Percentiles rank a stretch among this genome's conserved stretches.
These are phyloP conservation scores for Grosmannia huntii DNA, from an alignment of 2,329 filamentous ascomycete species.

Conservation along the genomic window DNA sequence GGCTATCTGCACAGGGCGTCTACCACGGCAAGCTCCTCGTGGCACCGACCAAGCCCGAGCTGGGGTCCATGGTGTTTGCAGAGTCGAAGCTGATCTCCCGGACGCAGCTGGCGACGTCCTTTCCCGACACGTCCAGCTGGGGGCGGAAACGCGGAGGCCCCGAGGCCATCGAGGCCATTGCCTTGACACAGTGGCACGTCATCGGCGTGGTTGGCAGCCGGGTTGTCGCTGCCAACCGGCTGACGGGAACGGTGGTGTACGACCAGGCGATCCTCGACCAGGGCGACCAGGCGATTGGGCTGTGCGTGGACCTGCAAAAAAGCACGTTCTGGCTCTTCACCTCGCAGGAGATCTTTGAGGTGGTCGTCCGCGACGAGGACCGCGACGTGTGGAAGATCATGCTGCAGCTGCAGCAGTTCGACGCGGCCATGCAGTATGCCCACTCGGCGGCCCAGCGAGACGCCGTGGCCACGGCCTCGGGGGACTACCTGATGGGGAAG, in stretches of 20 bases:
- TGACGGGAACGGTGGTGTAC: conserved; percentile 76
- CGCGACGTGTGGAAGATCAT: conserved; percentile 92
- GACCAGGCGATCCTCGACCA: conserved; percentile 76
- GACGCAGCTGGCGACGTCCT: conserved; percentile 51
- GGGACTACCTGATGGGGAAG: conserved; percentile 73
- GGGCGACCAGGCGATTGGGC: conserved; percentile 66
- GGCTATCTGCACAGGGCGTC: conserved; percentile 78
- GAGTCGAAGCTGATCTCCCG: conserved; percentile 67
- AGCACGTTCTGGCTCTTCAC: conserved; percentile 98
- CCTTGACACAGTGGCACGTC: conserved; percentile 88
- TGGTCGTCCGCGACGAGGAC: conserved; percentile 81
- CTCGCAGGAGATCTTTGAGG: conserved; percentile 79
- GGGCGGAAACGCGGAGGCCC: conserved; percentile 52
- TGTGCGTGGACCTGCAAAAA: conserved; percentile 83
- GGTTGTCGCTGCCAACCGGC: conserved; percentile 72
- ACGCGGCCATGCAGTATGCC: conserved; percentile 75
- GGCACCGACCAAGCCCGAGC: conserved; percentile 43
- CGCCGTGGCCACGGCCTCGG: conserved; percentile 80
- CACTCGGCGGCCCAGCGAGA: conserved; percentile 73
- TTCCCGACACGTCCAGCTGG: conserved; percentile 46
- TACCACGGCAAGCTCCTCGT: conserved; percentile 71
- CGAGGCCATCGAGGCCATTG: conserved; percentile 66
- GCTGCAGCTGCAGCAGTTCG: conserved; percentile 75
- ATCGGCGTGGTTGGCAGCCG: conserved; percentile 70
- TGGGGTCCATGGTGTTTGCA: conserved; percentile 63